phyloP scores from a whole-genome alignment of 2,329 filamentous ascomycete species.

The Ustilaginoidea virens region DNA sequence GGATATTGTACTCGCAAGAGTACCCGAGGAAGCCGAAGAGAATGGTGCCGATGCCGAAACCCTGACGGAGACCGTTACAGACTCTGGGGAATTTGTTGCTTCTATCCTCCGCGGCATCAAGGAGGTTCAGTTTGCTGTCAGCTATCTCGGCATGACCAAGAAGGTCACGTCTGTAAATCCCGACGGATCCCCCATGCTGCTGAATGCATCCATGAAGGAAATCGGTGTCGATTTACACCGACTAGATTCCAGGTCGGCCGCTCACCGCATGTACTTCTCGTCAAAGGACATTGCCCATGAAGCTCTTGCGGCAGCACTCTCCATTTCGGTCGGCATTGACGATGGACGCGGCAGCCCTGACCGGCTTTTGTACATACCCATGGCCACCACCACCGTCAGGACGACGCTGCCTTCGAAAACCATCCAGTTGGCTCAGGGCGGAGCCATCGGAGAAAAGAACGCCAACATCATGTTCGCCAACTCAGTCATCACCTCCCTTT shows the following conservation, averaged over 20 bases:
- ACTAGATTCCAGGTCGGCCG: constrained; percentile 80
- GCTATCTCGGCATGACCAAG: constrained; percentile 77
- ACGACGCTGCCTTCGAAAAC: constrained; percentile 93
- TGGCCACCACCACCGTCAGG: constrained; percentile 90
- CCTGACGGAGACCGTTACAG: constrained; percentile 70
- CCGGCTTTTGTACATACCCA: constrained; percentile 81
- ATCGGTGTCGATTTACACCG: constrained; percentile 85
- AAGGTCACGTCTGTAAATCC: constrained; percentile 54
- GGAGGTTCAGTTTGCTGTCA: constrained; percentile 89
- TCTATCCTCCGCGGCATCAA: constrained; percentile 87
- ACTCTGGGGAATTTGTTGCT: constrained; percentile 82
- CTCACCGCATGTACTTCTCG: constrained; percentile 97
- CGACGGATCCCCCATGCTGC: constrained; percentile 53
- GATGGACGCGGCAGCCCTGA: constrained; percentile 78
- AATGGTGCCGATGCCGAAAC: constrained; percentile 51
- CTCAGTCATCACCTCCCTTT: constrained; percentile 88
- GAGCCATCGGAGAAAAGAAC: constrained; percentile 68
- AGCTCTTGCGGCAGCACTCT: constrained; percentile 79
- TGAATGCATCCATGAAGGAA: constrained; percentile 92
- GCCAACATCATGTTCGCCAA: constrained; percentile 95
- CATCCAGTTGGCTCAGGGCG: constrained; percentile 60
- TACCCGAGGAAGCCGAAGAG: constrained; percentile 58
- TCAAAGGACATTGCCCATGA: constrained; percentile 88
- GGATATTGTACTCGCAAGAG: constrained; percentile 52
- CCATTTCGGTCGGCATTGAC: constrained; percentile 80